Percentiles rank a stretch among this genome's conserved stretches.
Conservation (phyloP, 371 early-diverging fungal genomes). For the Chytridiales sp. region DNA sequence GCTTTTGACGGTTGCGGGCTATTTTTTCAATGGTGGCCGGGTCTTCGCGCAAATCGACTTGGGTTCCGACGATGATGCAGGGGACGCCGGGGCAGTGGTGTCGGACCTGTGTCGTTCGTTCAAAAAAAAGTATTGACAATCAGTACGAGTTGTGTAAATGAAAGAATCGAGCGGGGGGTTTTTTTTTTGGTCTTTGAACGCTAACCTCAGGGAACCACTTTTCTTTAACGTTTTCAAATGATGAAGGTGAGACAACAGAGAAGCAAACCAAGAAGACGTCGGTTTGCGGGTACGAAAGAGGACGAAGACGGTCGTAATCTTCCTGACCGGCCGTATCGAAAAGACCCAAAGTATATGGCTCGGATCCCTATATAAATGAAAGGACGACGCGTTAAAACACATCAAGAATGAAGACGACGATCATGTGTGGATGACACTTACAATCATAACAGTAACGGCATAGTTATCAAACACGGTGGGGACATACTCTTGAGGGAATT, state of each 20-base stretch:
- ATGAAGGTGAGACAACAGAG: constrained; percentile 92
- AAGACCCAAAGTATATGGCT: constrained; percentile 68
- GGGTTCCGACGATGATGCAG: constrained; percentile 95
- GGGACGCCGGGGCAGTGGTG: constrained; percentile 98
- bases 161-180: neutral
- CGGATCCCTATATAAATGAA: constrained; percentile 40
- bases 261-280: constrained; percentile 93
- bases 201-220: constrained; percentile 56
- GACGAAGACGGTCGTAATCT: constrained; percentile 97
- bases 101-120: constrained; percentile 65
- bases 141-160: neutral
- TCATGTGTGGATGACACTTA: constrained; percentile 34
- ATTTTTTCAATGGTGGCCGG: constrained; percentile 76
- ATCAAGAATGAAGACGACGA: constrained; percentile 4
- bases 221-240: constrained; percentile 66
- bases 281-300: constrained; percentile 74
- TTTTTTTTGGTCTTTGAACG: neutral
- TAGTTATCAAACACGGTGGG: constrained; percentile 99
- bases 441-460: constrained; percentile 98
- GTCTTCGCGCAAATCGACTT: constrained; percentile 94
- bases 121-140: constrained; percentile 20
- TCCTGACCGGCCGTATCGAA: constrained; percentile 98
- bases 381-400: constrained; percentile 3
- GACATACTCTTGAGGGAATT: constrained; percentile 97
- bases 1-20: constrained; percentile 77